phyloP scores from a whole-genome alignment of 1,284 basidiomycete species.

The Pyrrhoderma lamaoense region DNA sequence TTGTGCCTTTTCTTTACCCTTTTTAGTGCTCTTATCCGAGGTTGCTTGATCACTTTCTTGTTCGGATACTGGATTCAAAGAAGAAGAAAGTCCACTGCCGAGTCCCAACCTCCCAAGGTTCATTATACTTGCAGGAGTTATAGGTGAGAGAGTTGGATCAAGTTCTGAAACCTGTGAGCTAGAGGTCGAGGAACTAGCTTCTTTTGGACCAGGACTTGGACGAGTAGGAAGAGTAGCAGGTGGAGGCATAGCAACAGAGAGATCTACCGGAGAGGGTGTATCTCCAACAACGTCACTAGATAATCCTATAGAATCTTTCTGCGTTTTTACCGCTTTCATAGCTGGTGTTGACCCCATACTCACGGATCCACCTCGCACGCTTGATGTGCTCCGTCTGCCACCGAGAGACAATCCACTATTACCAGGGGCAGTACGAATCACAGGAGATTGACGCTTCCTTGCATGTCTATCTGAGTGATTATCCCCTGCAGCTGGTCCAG shows the following conservation, averaged over 20 bases:
- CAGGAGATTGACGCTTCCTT: conserved; percentile 48
- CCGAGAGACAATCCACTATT: not conserved
- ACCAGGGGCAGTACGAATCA: conserved; percentile 32
- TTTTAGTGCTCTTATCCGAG: conserved; percentile 19
- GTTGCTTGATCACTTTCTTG: not conserved
- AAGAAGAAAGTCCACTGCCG: conserved; percentile 34
- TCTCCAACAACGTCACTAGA: conserved; percentile 42
- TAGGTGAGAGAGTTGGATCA: conserved; percentile 49
- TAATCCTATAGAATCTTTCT: conserved; percentile 34
- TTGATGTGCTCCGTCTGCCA: not conserved
- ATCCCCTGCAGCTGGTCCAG: not conserved
- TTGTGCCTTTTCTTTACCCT: conserved; percentile 26
- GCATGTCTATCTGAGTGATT: conserved; percentile 21
- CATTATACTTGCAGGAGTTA: conserved; percentile 84
- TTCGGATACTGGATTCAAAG: conserved; percentile 22
- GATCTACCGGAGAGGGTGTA: conserved; percentile 77
- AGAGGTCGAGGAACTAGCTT: conserved; percentile 18
- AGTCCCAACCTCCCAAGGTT: conserved; percentile 62
- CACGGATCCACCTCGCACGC: conserved; percentile 37
- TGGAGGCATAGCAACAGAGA: conserved; percentile 62
- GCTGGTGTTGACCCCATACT: conserved; percentile 59
- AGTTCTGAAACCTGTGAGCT: conserved; percentile 4
- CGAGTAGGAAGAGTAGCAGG: conserved; percentile 46
- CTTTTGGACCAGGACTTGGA: conserved; percentile 17
- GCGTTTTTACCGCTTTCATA: conserved; percentile 37